Base-by-base conservation (phyloP, 768 basidiomycete species). In the Termitomyces heimii region DNA sequence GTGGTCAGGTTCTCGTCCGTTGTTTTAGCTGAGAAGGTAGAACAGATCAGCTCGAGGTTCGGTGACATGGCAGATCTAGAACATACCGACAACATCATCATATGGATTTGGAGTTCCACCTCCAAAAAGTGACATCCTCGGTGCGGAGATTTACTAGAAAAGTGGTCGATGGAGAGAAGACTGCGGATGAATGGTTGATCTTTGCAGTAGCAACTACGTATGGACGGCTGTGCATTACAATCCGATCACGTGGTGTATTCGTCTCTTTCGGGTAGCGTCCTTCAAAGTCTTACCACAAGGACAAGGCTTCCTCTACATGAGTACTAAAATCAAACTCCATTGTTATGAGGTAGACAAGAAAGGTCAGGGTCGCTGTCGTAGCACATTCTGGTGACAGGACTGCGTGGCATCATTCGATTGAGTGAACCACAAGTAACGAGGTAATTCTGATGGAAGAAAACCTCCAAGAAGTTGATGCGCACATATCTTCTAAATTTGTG, bases 1-100 rank as follows among this genome's bases (percentile, higher is more conserved):
- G 81, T 79, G 0, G 95, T 95, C 57, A 95, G 77, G 70, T 94
- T 94, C 82, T 98, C 97, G 70, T 95, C 93, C n/a, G 97, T 99
- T 34, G 96, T 90, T 74, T 97, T 96, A 65, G 73, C 95, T 97
- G 71, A 9, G 26, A 29, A 20, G 24, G 37, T n/a, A 40, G n/a
- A 22, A n/a, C 53, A 20, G 34, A 35, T 26, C 22, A 54, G 9
- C 46, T n/a, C 6, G 5, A 4, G 24, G 10, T 35, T 22, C 1
- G 7, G 18, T 20, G 34, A 35, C 32, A 46, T 34, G 46, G 31
- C 34, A 48, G 28, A 51, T 31, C 20, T n/a, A 45, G 16, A 42
- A 59, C 45, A 69, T 62, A 94, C 94, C 82, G 70, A 97, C 91
- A 56, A 94, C 82, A 53, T 96, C 94, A 67, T 98, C 95, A 72